Evolutionary conservation across 148 eudicot genomes (phyloP).

Genomic region (Rhododendron griersonianum): DNA sequence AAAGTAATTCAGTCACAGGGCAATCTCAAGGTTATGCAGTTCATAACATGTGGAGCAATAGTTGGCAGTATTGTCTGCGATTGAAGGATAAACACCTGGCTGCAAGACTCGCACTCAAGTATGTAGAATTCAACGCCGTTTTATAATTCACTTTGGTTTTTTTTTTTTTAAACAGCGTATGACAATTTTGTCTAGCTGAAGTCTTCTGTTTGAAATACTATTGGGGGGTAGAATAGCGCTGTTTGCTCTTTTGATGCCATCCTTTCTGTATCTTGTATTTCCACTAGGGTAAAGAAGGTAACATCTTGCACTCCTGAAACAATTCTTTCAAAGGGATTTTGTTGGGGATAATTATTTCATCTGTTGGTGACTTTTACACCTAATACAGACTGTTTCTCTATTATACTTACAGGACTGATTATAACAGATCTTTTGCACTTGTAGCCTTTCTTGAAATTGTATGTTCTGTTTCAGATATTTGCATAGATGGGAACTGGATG

Average conservation of each 20-base stretch:
- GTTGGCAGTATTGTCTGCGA: conserved; percentile 95
- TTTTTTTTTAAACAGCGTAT: neutral
- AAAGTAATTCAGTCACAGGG: conserved; percentile 30
- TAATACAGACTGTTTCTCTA: neutral
- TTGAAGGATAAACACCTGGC: conserved; percentile 90
- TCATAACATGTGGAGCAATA: conserved; percentile 52
- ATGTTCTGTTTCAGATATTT: conserved; percentile 48
- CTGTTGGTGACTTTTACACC: neutral
- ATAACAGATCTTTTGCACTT: neutral
- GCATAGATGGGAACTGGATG: conserved; percentile 93
- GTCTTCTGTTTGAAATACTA: neutral
- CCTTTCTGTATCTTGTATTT: neutral
- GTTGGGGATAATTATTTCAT: neutral
- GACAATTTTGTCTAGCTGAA: neutral
- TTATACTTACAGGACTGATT: neutral
- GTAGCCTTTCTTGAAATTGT: neutral
- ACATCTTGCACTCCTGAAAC: neutral
- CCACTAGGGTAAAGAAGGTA: neutral
- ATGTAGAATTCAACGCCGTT: conserved; percentile 12
- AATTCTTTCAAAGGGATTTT: neutral
- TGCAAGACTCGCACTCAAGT: conserved; percentile 85
- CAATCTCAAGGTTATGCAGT: conserved; percentile 39
- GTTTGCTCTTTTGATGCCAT: neutral
- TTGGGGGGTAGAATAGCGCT: neutral
- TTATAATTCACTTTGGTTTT: neutral